phyloP scores from a whole-genome alignment of 1,139 yeast genomes.

The Yamadazyma diddensiae region DNA sequence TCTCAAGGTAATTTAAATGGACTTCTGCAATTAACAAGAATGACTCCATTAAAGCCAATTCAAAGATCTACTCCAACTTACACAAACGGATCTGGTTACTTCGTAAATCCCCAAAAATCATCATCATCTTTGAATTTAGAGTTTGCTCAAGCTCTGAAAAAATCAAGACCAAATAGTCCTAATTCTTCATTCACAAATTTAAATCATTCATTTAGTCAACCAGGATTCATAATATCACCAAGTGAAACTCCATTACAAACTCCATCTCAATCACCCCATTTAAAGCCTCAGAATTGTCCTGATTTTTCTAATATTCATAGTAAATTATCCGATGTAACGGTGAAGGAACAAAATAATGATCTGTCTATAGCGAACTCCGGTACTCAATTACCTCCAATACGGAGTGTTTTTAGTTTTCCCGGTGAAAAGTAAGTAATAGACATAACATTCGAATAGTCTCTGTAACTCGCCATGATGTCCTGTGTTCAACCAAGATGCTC shows the following conservation, averaged over 20 bases:
- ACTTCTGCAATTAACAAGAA: conserved; percentile 25
- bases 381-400: conserved; percentile 43
- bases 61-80: conserved; percentile 4
- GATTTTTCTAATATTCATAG: conserved; percentile 8
- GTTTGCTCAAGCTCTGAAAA: conserved; percentile 22
- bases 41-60: conserved; percentile 39
- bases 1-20: conserved; percentile 12
- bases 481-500: no score
- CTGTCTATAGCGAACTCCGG: conserved; percentile 39
- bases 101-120: conserved; percentile 21
- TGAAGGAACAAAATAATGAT: conserved; percentile 18
- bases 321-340: conserved; percentile 10
- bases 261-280: conserved; percentile 44
- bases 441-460: no score
- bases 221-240: conserved; percentile 27
- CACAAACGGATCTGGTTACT: conserved; percentile 13
- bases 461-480: no score
- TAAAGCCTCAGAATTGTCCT: conserved; percentile 21
- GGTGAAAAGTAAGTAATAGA: not conserved
- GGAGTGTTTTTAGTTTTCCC: conserved; percentile 30
- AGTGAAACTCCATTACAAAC: conserved; percentile 42
- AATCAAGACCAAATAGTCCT: conserved; percentile 45
- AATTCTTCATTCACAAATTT: conserved; percentile 15
- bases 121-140: conserved; percentile 16
- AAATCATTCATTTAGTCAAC: conserved; percentile 6